Conservation (phyloP, 768 basidiomycete species). For the Lentinula sp. region DNA sequence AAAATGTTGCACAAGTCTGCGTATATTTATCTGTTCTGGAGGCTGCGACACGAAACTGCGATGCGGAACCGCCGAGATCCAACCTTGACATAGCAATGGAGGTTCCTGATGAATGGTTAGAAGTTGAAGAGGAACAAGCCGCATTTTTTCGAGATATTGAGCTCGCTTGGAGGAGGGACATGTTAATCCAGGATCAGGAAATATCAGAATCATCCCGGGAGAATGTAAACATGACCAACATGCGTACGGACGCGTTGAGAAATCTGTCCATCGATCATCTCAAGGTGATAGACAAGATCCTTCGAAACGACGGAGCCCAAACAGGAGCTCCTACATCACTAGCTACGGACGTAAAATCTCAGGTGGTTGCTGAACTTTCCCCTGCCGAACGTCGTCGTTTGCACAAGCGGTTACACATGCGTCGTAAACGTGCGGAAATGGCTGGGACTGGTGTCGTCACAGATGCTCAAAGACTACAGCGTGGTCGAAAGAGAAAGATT, state of each 20-base stretch:
- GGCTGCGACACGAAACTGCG: conserved; percentile 6
- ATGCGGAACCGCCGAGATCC: conserved; percentile 4
- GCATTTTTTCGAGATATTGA: conserved; percentile 14
- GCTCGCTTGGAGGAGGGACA: conserved; percentile 1
- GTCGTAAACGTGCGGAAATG: conserved; percentile 54
- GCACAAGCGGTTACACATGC: conserved; percentile 66
- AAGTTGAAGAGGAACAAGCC: conserved; percentile 26
- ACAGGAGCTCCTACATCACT: background rate
- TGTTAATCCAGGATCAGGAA: background rate
- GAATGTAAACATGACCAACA: background rate
- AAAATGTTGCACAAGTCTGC: conserved; percentile 61
- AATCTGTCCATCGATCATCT: conserved; percentile 17
- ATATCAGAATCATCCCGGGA: background rate
- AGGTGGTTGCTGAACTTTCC: conserved; percentile 23
- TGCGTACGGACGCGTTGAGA: conserved; percentile 8
- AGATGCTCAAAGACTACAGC: conserved; percentile 26
- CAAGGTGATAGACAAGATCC: conserved; percentile 17
- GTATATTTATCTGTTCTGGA: conserved; percentile 53
- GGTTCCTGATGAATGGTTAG: conserved; percentile 27
- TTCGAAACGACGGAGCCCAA: background rate
- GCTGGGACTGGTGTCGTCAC: conserved; percentile 26
- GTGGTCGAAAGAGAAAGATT: conserved; percentile 24
- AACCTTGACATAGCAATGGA: conserved; percentile 23
- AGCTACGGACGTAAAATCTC: background rate
- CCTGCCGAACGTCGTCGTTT: conserved; percentile 49